Evolutionary conservation across 2,329 filamentous ascomycete species (phyloP).

Genomic region (Claviceps digitariae): DNA sequence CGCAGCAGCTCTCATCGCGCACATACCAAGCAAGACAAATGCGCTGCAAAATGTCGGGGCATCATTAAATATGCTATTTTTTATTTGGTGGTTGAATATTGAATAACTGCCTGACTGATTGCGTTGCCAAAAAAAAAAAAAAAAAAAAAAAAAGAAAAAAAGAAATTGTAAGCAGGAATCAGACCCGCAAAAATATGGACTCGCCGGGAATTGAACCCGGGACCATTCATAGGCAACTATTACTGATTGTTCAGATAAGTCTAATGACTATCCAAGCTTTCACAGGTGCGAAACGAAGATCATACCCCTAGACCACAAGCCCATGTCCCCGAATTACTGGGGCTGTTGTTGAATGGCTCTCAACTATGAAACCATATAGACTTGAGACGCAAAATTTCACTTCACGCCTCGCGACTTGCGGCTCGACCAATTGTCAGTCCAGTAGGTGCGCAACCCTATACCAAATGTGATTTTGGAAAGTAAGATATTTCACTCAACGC

Average conservation of each 20-base stretch:
- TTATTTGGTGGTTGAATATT: too few relatives aligned
- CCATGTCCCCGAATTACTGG: neutral
- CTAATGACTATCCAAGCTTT: neutral
- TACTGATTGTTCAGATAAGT: neutral
- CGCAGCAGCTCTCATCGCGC: neutral
- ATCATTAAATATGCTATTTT: too few relatives aligned
- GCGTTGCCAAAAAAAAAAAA: too few relatives aligned
- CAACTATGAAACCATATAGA: neutral
- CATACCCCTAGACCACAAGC: slow-evolving; percentile 8
- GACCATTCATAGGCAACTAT: slow-evolving; percentile 8
- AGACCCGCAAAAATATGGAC: slow-evolving; percentile 1
- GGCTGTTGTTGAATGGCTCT: rapidly evolving
- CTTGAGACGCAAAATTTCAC: too few relatives aligned
- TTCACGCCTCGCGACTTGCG: neutral
- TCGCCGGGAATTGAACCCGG: slow-evolving; percentile 8
- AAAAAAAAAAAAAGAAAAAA: too few relatives aligned
- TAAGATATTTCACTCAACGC: too few relatives aligned
- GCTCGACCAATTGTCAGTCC: too few relatives aligned
- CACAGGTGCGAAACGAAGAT: slow-evolving; percentile 9
- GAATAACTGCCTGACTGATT: too few relatives aligned
- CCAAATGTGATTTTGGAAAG: too few relatives aligned
- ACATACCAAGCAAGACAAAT: neutral
- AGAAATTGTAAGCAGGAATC: neutral
- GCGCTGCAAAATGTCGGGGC: too few relatives aligned
- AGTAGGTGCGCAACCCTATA: too few relatives aligned